Conservation (phyloP, 352 stramenopile genomes). For the Hyaloperonospora arabidopsidis region DNA sequence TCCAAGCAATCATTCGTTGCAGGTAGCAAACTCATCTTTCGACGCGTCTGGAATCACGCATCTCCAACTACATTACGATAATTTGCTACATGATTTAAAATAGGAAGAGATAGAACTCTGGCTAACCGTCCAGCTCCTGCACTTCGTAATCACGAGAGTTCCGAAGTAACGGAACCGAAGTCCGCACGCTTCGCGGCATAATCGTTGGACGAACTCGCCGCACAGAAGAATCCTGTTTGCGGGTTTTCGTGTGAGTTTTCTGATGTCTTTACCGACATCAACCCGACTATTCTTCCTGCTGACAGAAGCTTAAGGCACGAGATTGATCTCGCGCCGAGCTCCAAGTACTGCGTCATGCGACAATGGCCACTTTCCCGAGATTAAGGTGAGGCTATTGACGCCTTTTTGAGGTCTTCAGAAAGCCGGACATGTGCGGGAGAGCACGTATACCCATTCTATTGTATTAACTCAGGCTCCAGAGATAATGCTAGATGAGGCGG, state of each 20-base stretch:
- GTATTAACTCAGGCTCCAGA: no score
- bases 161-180: background rate
- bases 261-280: background rate
- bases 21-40: background rate
- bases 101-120: background rate
- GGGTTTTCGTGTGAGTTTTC: background rate
- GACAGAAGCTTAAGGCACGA: background rate
- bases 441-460: no score
- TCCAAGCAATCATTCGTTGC: background rate
- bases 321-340: background rate
- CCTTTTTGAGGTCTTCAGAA: background rate
- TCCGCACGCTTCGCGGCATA: slow-evolving; percentile 9
- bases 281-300: background rate
- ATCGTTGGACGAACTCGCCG: slow-evolving; percentile 1
- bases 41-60: background rate
- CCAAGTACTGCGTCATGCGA: background rate
- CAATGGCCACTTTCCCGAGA: background rate
- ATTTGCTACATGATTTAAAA: background rate
- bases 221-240: background rate
- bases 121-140: background rate
- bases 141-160: background rate
- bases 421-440: background rate
- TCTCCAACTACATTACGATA: background rate
- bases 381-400: background rate
- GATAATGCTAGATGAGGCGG: no score